phyloP scores from a whole-genome alignment of 768 basidiomycete genomes.

The Tephrocybe sp. region DNA sequence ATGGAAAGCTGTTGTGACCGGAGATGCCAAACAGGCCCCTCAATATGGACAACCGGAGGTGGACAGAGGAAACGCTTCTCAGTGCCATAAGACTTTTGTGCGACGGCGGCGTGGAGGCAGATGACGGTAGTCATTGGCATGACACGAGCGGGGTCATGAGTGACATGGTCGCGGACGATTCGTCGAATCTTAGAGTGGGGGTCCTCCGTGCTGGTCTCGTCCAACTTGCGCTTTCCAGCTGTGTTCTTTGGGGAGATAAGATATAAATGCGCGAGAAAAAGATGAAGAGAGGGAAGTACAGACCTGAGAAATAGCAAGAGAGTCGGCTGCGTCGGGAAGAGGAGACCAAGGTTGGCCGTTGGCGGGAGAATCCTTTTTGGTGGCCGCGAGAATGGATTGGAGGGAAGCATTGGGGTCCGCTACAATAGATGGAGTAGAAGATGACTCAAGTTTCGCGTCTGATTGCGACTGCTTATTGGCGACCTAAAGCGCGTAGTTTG shows the following conservation, averaged over 20 bases:
- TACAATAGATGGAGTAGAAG: conserved; percentile 24
- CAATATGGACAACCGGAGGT: conserved; percentile 89
- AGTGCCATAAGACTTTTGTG: conserved; percentile 94
- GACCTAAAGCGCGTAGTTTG: conserved; percentile 28
- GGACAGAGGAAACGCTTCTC: conserved; percentile 95
- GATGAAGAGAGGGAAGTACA: conserved; percentile 17
- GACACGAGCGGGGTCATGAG: conserved; percentile 69
- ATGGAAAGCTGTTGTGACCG: conserved; percentile 79
- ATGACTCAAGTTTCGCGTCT: conserved; percentile 20
- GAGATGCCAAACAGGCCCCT: conserved; percentile 84
- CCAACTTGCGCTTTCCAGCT: conserved; percentile 73
- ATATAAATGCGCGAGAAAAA: conserved; percentile 2
- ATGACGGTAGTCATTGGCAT: conserved; percentile 90
- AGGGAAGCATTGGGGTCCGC: conserved; percentile 45
- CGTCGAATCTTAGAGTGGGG: conserved; percentile 79
- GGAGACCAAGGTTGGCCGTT: conserved; percentile 39
- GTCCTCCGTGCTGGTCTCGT: conserved; percentile 60
- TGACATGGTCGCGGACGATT: conserved; percentile 79
- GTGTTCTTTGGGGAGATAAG: conserved; percentile 28
- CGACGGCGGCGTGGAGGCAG: conserved; percentile 88
- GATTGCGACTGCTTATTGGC: conserved; percentile 24
- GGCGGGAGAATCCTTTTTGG: conserved; percentile 41
- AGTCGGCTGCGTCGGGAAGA: conserved; percentile 29
- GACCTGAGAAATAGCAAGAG: conserved; percentile 38
- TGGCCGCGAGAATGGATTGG: conserved; percentile 51